Base-by-base conservation (phyloP, 2,329 filamentous ascomycete species). In the Venturia pyrina region DNA sequence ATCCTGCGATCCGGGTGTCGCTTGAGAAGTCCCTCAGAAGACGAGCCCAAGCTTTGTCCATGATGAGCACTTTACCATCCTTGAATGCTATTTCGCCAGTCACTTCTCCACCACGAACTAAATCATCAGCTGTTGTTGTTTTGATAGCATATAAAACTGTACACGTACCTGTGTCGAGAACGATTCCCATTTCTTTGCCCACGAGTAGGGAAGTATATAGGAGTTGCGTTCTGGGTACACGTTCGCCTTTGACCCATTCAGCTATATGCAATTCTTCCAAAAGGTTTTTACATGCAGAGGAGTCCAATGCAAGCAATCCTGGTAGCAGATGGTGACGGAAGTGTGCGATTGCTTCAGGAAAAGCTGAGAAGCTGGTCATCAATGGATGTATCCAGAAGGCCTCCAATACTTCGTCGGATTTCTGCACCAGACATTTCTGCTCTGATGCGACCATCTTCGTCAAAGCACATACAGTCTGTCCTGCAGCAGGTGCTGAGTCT, bases 1-100 rank as follows among this genome's bases (percentile, higher is more conserved):
- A 82, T 0, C 90, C 90, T n/a, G 92, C 85, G 32, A 92, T 84
- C 37, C 92, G 86, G 64, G 93, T 87, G 68, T 73, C 72, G 6
- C 75, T 72, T 11, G 75, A 73, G 10, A 69, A 70, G 62, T 76
- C 71, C 6, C 72, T 70, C 56, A 80, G 70, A 67, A 80, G 75
- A 3, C 67, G 66, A n/a, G 72, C 73, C 21, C 80, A 75, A 1
- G 75, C 69, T 17, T 68, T 68, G 40, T 79, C 86, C 80, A 70
- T 85, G 79, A 70, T 85, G 85, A 53, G 80, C 80, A 76, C 85
- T 81, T 68, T 66, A 59, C 71, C 69, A 41, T 70, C 66, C 19
- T 70, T 32, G 69, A 21, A 70, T 64, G 19, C 44, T 63, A 53
- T 11, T 15, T 24, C 48, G 48, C 13, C 24, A 24, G 15, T 28